These are phyloP conservation scores for Mycena kentingensis DNA, from an alignment of 768 basidiomycete species.

Conservation along the genomic window DNA sequence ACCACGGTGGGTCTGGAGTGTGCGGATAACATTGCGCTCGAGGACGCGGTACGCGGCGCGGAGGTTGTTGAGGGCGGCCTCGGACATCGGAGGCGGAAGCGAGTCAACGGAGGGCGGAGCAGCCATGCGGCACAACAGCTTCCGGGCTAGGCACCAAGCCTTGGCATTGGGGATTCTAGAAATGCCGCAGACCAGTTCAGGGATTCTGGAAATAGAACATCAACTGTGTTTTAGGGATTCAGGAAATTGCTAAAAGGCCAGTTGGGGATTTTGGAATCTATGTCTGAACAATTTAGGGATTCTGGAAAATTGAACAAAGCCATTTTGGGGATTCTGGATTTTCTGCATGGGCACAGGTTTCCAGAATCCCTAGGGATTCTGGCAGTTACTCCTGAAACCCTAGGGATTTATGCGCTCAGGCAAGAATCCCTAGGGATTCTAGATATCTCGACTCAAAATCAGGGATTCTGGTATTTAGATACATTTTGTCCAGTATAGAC, in stretches of 20 bases:
- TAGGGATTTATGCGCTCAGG: background rate
- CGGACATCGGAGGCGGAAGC: background rate
- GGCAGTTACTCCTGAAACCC: background rate
- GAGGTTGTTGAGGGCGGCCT: constrained; percentile 10
- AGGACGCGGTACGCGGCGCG: constrained; percentile 12
- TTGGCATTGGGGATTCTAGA: too few relatives aligned
- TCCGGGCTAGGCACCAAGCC: too few relatives aligned
- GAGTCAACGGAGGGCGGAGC: background rate
- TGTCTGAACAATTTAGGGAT: too few relatives aligned
- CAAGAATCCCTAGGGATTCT: background rate
- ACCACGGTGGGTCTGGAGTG: constrained; percentile 15
- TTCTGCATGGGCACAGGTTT: background rate
- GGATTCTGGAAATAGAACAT: too few relatives aligned
- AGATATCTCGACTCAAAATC: background rate
- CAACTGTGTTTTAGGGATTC: too few relatives aligned
- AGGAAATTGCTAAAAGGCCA: too few relatives aligned
- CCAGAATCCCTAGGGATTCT: background rate
- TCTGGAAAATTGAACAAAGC: too few relatives aligned
- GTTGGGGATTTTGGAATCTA: too few relatives aligned
- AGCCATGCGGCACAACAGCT: background rate
- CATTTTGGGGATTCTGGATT: too few relatives aligned
- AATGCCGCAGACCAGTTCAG: too few relatives aligned
- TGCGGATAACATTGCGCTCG: constrained; percentile 8
- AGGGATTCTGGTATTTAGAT: background rate
- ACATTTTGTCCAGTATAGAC: background rate